Evolutionary conservation across 805 yeast genomes (phyloP), one percentile per base, ranked within the genome.

Genomic region (Blastobotrys chiropterorum): DNA sequence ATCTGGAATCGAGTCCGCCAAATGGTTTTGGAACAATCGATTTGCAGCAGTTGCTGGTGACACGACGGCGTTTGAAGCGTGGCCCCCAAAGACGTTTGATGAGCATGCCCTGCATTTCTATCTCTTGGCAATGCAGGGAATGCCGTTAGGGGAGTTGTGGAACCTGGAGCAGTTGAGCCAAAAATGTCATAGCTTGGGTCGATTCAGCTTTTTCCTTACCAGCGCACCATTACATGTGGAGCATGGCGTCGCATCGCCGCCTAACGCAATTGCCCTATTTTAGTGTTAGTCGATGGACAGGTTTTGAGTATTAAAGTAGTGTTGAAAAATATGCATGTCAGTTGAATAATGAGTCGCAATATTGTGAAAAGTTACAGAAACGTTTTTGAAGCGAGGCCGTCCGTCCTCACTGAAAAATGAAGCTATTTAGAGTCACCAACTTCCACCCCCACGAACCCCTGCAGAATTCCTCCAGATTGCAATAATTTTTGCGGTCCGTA

Each of bases 181-280:
- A 38, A 42, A 58, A 11, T 68, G 72, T 53, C 47, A 58, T 42
- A 51, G 50, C 40, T 54, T 52, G 31, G 56, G 57, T 15, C 55
- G 67, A 45, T 67, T 59, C 52, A 52, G 64, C 7, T 68, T 68
- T 60, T 58, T 68, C 58, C 58, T 68, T 46, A 58, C 68, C 7
- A 56, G 63, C 34, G 68, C 65, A 11, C 72, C 72, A 16, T 55
- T 64, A 49, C 67, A 68, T 45, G 62, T 63, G 6, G 58, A 59
- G 11, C 70, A 71, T 11, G 72, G 71, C 21, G 69, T 68, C 2
- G 63, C 71, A 14, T 59, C 71, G 11, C 56, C 67, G 5, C 68
- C 72, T 1, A 76, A 79, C 58, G 78, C 82, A 1, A 77, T 77
- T 4, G 79, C 76, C n/a, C 56, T 63, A 15, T 53, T 63, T 38